Base-by-base conservation (phyloP, 2,329 filamentous ascomycete genomes). In the Cercospora sp. region DNA sequence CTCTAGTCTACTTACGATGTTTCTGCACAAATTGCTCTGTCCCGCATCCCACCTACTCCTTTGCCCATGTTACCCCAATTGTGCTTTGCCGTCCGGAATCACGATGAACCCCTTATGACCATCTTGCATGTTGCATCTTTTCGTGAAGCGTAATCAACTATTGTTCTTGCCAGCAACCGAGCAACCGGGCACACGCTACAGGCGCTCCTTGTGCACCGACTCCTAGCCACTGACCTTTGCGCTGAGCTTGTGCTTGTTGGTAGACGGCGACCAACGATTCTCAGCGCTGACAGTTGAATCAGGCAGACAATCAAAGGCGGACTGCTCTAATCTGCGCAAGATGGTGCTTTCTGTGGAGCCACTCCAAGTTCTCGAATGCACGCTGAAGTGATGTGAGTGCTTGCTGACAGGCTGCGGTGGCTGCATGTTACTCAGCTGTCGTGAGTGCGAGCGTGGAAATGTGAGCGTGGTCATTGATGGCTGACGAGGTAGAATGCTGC, bases 311-410 rank as follows among this genome's bases (percentile, higher is more conserved):
- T 65, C 66, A 30, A 58, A 12, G 28, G 31, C 53, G 31, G 63
- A 65, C 23, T 68, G 63, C 51, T 65, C 66, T 28, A 68, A 23
- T 30, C 66, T 59, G 18, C 66, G 63, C 31, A 30, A 40, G 12
- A 65, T 59, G 12, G 66, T 68, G 31, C 63, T 65, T 9, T 68
- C 66, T 5, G 66, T 65, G 7, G 66, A 68, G 7, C 42, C 63
- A 45, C 66, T 65, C 33, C 26, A 65, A 18, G 40, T 33, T 60
- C 55, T 30, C 42, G 63, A 60, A 40, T 60, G 40, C 26, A 23
- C 57, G 33, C 45, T 64, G n/a, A 55, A 26, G 18, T 58, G 61
- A 33, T 64, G 48, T 13, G 61, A 18, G 31, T 64, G 61, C 23
- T 42, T 26, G 13, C 31, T 33, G 30, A 23, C 20, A 45, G 18